Conservation (phyloP, 2,329 filamentous ascomycete species). For the Helicocarpus griseus region DNA sequence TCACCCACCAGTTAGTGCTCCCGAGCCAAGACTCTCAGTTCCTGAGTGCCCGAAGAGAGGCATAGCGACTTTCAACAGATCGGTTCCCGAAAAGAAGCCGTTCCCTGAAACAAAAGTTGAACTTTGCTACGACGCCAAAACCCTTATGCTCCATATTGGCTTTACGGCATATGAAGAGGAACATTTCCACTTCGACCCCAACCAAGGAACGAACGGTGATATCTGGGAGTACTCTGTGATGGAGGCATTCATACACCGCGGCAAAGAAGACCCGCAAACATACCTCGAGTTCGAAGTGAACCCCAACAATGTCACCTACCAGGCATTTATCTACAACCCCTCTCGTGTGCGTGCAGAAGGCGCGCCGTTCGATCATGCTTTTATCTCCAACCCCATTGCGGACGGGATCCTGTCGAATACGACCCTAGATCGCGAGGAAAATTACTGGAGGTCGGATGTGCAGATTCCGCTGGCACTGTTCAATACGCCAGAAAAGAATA, state of each 20-base stretch:
- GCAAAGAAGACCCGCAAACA: conserved; percentile 38
- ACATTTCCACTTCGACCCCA: conserved; percentile 37
- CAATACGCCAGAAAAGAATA: conserved; percentile 34
- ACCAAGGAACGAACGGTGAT: conserved; percentile 34
- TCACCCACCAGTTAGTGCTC: not conserved
- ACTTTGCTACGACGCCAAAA: conserved; percentile 35
- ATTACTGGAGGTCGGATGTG: conserved; percentile 35
- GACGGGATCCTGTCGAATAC: conserved; percentile 37
- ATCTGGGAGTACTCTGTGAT: conserved; percentile 44
- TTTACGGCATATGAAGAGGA: conserved; percentile 40
- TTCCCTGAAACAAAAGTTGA: conserved; percentile 40
- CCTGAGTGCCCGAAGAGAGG: conserved; percentile 7
- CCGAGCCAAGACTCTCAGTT: not conserved
- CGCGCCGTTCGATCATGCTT: conserved; percentile 38
- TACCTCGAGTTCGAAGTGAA: conserved; percentile 45
- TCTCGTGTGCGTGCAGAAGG: conserved; percentile 35
- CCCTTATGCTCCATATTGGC: conserved; percentile 25
- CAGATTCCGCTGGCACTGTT: conserved; percentile 41
- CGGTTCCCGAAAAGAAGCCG: conserved; percentile 31
- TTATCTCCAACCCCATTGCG: conserved; percentile 29
- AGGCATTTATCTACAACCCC: conserved; percentile 44
- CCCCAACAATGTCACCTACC: conserved; percentile 44
- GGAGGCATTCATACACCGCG: conserved; percentile 41
- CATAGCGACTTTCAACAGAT: conserved; percentile 20
- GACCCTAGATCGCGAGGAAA: conserved; percentile 23